Evolutionary conservation across 805 yeast species (phyloP), one percentile per base, ranked within the genome.

Genomic region (Kazachstania taianensis): DNA sequence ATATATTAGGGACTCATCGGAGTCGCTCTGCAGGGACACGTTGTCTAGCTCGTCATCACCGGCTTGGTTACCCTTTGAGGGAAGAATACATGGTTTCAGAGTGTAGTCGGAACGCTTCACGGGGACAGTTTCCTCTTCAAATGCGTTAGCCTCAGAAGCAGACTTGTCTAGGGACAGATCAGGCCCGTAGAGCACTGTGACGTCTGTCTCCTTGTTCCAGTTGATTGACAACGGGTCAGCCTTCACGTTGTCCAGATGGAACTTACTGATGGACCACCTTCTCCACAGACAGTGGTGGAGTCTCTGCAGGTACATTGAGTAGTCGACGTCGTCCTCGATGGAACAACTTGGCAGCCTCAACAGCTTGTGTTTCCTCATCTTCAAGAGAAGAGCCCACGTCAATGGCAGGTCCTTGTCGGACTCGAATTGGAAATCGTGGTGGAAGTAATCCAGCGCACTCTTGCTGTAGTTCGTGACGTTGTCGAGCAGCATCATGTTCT

Each of bases 131-230:
- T 10, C 15, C 3, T 10, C 29, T 20, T 24, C 9, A n/a, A 18
- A 28, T 5, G 7, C 19, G 5, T 18, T 13, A 8, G 5, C 15
- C 14, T 26, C 9, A 15, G 29, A 26, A 2, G 29, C 29, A 9
- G 25, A n/a, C 12, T 9, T 3, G 12, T 22, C 25, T n/a, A n/a
- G 12, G 4, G 25, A 22, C 23, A 57, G 41, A 39, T 53, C 47
- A 10, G 98, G 98, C 1, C 98, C 98, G 60, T 87, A 92, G 6
- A 89, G 70, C 86, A 96, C 89, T 1, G 96, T 85, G 18, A 89
- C 89, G 53, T 89, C 98, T 48, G 76, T 76, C 48, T 87, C 96
- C 61, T 92, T 92, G 41, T 81, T 75, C 98, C 98, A 89, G 59
- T 92, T 87, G 37, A 89, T 79, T 20, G 70, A 69, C 43, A 83